phyloP scores from a whole-genome alignment of 306 rosid species.

The Vigna radiata region DNA sequence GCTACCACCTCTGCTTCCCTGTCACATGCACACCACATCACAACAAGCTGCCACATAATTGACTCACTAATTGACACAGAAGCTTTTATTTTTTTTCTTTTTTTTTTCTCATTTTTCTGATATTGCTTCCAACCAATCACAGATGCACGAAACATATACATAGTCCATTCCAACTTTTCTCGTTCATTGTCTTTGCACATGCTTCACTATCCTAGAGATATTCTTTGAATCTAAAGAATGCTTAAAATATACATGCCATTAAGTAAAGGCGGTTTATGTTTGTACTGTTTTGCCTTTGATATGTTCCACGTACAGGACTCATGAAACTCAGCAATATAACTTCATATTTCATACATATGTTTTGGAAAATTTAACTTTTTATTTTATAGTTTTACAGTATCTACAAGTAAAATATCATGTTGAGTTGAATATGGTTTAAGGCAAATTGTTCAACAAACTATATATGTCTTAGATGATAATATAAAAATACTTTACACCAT shows the following conservation, averaged over 20 bases:
- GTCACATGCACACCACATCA: constrained; percentile 46
- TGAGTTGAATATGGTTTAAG: background rate
- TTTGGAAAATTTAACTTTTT: background rate
- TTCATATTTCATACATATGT: background rate
- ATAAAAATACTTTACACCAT: too few species aligned
- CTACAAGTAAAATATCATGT: background rate
- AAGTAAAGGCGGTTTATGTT: background rate
- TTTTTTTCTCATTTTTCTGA: background rate
- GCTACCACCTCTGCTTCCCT: constrained; percentile 39
- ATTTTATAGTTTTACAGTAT: too few species aligned
- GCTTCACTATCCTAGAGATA: constrained; percentile 31
- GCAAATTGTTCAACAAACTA: too few species aligned
- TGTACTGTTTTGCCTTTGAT: background rate
- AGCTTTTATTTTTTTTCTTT: background rate
- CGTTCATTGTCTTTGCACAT: constrained; percentile 43
- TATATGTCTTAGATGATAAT: too few species aligned
- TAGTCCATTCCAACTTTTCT: background rate
- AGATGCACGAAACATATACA: background rate
- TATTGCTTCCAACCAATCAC: constrained; percentile 30
- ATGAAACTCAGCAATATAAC: background rate
- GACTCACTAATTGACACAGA: constrained; percentile 10
- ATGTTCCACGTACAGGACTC: background rate
- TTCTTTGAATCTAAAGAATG: constrained; percentile 26
- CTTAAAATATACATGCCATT: background rate
- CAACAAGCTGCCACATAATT: constrained; percentile 39